Evolutionary conservation across 2,329 filamentous ascomycete species (phyloP), one percentile per base, ranked within the genome.

Genomic region (Monosporascus sp.): DNA sequence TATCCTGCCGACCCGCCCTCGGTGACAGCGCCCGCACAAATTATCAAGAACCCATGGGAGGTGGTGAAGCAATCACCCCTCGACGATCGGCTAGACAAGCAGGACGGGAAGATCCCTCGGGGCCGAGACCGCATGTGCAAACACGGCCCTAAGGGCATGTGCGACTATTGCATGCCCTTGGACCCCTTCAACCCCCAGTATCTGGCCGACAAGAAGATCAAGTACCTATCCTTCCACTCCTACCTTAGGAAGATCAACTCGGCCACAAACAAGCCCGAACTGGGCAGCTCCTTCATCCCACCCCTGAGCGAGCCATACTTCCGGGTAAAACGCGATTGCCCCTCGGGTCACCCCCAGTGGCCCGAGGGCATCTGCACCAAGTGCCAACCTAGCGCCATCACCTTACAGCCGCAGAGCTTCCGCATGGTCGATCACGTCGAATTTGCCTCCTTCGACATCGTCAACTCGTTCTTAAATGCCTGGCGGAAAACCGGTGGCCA

Each of bases 401-500:
- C 91, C 11, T 76, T 99, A 51, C 92, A 97, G 67, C 91, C 91
- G 5, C 94, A 99, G 70, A 80, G 87, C 20, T 99, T 93, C 70
- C 90, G 94, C 50, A 97, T 94, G 89, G 92, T 99, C 3, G 94
- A 99, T 65, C 94, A 99, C 69, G 94, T 99, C 58, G 95, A 99
- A 71, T 97, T 99, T 68, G 86, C 93, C 2, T 87, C 89, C 1
- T 86, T 91, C 3, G 80, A 85, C 51, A 82, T 97, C 37, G 89
- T 97, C 63, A 89, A 99, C 68, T 84, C 82, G n/a, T 85, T 97
- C 53, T 84, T 99, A 59, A 86, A 97, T 65, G 89, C 93, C 54
- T 99, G 94, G 93, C 82, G 95, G 62, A 86, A 84, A 60, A 91
- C 89, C 2, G 93, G 91, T 4, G 74, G 81, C 27, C 94, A 99